These are phyloP conservation scores for Micractinium conductrix DNA, from an alignment of 139 green algal species.

Conservation along the genomic window DNA sequence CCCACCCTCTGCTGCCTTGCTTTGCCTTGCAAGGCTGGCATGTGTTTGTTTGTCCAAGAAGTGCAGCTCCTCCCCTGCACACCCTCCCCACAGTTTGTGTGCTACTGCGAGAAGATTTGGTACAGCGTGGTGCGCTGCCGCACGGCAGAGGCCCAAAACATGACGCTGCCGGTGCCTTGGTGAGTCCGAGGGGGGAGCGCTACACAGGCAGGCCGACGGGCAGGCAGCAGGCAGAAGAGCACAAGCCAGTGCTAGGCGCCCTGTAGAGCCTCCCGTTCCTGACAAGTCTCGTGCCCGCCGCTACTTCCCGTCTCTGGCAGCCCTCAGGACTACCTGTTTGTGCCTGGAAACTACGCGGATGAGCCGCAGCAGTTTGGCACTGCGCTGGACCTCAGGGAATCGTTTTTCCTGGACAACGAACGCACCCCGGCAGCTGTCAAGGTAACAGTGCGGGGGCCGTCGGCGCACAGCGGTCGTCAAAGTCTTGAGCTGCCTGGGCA, in stretches of 20 bases:
- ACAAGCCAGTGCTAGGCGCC: too few species aligned
- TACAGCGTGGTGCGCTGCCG: constrained; percentile 43
- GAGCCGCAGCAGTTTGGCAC: not conserved
- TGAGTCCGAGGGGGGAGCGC: not conserved
- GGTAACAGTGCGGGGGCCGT: too few species aligned
- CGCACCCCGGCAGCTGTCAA: constrained; percentile 17
- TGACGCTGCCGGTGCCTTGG: constrained; percentile 48
- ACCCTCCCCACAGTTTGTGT: constrained; percentile 44
- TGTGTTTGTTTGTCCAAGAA: too few species aligned
- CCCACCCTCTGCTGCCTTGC: not conserved
- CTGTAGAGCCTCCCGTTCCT: too few species aligned
- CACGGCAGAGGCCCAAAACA: constrained; percentile 34
- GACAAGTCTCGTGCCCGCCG: too few species aligned
- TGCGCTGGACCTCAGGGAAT: not conserved
- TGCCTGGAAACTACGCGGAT: not conserved
- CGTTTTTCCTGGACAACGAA: constrained; percentile 14
- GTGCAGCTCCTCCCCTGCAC: not conserved
- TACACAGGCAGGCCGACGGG: not conserved
- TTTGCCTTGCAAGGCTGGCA: too few species aligned
- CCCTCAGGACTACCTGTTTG: constrained; percentile 30
- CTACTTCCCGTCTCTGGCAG: too few species aligned
- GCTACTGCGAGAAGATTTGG: constrained; percentile 60
- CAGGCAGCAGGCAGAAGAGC: too few species aligned
- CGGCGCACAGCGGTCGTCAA: too few species aligned
- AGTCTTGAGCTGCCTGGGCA: too few species aligned